Conservation (phyloP, 768 basidiomycete species). For the Paxillus involutus region DNA sequence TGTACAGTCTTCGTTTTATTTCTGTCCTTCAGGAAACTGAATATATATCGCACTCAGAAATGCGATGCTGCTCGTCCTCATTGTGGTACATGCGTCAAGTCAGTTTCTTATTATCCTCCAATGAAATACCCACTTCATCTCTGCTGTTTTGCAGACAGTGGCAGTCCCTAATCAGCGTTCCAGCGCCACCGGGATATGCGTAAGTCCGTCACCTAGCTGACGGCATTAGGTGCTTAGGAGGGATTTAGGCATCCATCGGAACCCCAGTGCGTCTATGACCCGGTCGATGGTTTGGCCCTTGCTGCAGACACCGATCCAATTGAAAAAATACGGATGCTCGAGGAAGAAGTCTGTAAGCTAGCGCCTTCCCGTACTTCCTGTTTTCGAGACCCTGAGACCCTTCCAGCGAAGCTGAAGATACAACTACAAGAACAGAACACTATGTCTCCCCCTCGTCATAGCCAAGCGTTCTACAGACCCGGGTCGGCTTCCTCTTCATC, state of each 20-base stretch:
- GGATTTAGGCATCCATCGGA: slow-evolving; percentile 72
- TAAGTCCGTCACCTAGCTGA: slow-evolving; percentile 35
- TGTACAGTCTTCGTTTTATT: slow-evolving; percentile 24
- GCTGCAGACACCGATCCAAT: slow-evolving; percentile 78
- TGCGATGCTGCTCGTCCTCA: slow-evolving; percentile 87
- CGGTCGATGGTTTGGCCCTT: slow-evolving; percentile 76
- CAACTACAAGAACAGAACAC: slow-evolving; percentile 56
- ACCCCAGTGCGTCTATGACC: slow-evolving; percentile 85
- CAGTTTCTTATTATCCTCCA: slow-evolving; percentile 28
- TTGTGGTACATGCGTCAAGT: slow-evolving; percentile 85
- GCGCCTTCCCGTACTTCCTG: slow-evolving; percentile 5
- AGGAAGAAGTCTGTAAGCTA: slow-evolving; percentile 70
- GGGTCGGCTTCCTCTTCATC: slow-evolving; percentile 24
- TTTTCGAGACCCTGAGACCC: slow-evolving; percentile 9
- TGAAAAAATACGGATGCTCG: slow-evolving; percentile 74
- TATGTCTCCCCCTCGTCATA: slow-evolving; percentile 20
- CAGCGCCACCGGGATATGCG: slow-evolving; percentile 84
- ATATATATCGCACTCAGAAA: slow-evolving; percentile 51
- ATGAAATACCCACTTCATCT: slow-evolving; percentile 6
- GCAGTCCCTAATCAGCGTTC: slow-evolving; percentile 80
- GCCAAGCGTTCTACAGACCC: slow-evolving; percentile 17
- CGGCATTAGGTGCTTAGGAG: slow-evolving; percentile 5
- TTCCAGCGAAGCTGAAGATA: slow-evolving; percentile 60
- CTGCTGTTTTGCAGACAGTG: slow-evolving; percentile 64
- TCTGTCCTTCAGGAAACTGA: slow-evolving; percentile 1